A percentile compares a stretch with the other conserved stretches of the same genome.
Conservation (phyloP, 106 monocot genomes). For the Gastrodia elata region DNA sequence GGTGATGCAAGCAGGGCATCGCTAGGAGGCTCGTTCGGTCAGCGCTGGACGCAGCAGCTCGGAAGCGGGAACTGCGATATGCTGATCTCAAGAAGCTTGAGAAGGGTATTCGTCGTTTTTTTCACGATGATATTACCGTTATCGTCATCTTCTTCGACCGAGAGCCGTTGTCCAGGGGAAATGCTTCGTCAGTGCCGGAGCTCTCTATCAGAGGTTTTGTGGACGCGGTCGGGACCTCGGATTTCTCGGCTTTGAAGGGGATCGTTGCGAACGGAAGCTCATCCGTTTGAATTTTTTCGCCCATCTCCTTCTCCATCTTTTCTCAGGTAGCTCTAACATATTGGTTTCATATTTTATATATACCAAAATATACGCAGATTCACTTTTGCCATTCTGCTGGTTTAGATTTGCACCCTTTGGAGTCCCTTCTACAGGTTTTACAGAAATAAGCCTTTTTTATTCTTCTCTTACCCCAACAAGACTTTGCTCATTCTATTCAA, state of each 20-base stretch:
- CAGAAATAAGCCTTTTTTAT: neutral
- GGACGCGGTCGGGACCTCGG: constrained; percentile 30
- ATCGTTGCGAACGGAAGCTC: neutral
- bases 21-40: constrained; percentile 34
- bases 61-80: constrained; percentile 56
- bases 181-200: constrained; percentile 25
- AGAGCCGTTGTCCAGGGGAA: constrained; percentile 13
- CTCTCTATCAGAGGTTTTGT: constrained; percentile 56
- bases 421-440: neutral
- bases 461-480: neutral
- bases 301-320: neutral
- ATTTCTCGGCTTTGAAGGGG: constrained; percentile 29
- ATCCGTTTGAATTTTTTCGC: neutral
- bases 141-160: constrained; percentile 60
- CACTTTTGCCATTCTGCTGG: neutral
- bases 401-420: neutral
- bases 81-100: constrained; percentile 50
- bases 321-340: neutral
- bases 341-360: neutral
- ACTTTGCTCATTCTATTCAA: neutral
- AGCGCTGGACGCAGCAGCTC: constrained; percentile 47
- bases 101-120: constrained; percentile 53
- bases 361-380: neutral
- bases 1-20: constrained; percentile 19
- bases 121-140: constrained; percentile 81